Percentiles rank a stretch among this genome's conserved stretches.
Evolutionary conservation across 2,329 filamentous ascomycete species (phyloP).

Genomic region (Lachnellula hyalina): DNA sequence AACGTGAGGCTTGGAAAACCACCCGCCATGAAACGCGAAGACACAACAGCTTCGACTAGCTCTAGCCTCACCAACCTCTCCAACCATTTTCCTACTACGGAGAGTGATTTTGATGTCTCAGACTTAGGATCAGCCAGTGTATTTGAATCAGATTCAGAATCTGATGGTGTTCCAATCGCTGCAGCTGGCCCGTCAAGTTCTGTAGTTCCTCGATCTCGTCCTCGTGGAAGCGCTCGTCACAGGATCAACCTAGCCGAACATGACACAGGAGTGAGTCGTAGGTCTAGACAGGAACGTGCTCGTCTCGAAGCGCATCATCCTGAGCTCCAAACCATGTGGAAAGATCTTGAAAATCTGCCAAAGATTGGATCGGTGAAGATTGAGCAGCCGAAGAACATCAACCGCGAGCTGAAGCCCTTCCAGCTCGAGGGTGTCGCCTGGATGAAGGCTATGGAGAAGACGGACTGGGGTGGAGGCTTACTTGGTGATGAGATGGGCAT

Average conservation of each 20-base stretch:
- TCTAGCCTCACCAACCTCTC: constrained; percentile 10
- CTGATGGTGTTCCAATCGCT: constrained; percentile 1
- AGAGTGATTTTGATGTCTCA: constrained; percentile 14
- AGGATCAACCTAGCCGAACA: constrained; percentile 21
- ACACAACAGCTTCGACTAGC: constrained; percentile 12
- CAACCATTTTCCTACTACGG: neutral
- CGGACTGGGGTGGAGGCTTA: constrained; percentile 79
- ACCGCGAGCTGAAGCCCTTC: constrained; percentile 81
- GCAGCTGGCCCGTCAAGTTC: neutral
- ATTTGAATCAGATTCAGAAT: constrained; percentile 4
- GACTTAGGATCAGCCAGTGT: neutral
- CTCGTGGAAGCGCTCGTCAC: constrained; percentile 4
- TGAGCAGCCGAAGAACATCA: constrained; percentile 71
- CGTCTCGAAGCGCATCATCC: constrained; percentile 75
- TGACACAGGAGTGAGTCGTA: constrained; percentile 34
- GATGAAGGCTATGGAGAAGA: constrained; percentile 89
- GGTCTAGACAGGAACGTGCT: constrained; percentile 47
- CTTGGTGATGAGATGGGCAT: constrained; percentile 98
- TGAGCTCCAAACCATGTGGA: constrained; percentile 79
- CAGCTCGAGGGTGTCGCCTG: constrained; percentile 90
- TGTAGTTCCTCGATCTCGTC: neutral
- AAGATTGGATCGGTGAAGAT: constrained; percentile 59
- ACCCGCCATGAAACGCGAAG: constrained; percentile 10
- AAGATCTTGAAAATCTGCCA: constrained; percentile 62
- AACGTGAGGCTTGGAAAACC: neutral